Evolutionary conservation across 2,329 filamentous ascomycete genomes (phyloP).

Genomic region (Paraphaeosphaeria sporulosa): DNA sequence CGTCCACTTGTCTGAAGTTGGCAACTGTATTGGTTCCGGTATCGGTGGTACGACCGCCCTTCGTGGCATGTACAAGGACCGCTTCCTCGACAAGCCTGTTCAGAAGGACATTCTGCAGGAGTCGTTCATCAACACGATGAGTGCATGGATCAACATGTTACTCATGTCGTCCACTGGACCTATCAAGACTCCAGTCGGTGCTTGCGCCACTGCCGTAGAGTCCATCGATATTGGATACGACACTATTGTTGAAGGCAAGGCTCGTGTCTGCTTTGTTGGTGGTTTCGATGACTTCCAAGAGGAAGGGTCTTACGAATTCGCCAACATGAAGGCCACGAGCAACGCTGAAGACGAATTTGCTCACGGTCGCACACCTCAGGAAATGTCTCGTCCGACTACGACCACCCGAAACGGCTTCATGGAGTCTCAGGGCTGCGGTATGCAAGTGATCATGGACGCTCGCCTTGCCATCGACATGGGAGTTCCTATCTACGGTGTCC

Average conservation of each 20-base stretch:
- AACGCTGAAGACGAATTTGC: conserved; percentile 96
- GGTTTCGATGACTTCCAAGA: conserved; percentile 99
- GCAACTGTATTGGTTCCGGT: conserved; percentile 97
- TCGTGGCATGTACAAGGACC: conserved; percentile 97
- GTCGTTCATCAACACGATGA: conserved; percentile 99
- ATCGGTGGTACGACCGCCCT: conserved; percentile 94
- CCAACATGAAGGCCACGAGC: conserved; percentile 99
- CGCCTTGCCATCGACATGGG: conserved; percentile 97
- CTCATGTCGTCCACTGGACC: conserved; percentile 94
- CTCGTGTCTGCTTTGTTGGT: conserved; percentile 95
- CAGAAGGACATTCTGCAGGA: conserved; percentile 99
- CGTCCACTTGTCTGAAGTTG: conserved; percentile 95
- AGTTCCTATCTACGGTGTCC: conserved; percentile 93
- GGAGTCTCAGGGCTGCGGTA: conserved; percentile 98
- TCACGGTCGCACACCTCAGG: conserved; percentile 90
- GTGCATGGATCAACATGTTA: conserved; percentile 99
- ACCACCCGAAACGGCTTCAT: conserved; percentile 98
- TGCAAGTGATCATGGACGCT: conserved; percentile 98
- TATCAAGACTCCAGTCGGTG: conserved; percentile 98
- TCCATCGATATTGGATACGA: conserved; percentile 98
- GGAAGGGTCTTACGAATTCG: conserved; percentile 98
- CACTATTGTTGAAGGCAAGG: conserved; percentile 98
- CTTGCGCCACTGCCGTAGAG: conserved; percentile 96
- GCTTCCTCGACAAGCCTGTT: conserved; percentile 93
- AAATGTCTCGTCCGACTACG: conserved; percentile 98